phyloP scores from a whole-genome alignment of 768 basidiomycete genomes.

The Podaxis sp. region DNA sequence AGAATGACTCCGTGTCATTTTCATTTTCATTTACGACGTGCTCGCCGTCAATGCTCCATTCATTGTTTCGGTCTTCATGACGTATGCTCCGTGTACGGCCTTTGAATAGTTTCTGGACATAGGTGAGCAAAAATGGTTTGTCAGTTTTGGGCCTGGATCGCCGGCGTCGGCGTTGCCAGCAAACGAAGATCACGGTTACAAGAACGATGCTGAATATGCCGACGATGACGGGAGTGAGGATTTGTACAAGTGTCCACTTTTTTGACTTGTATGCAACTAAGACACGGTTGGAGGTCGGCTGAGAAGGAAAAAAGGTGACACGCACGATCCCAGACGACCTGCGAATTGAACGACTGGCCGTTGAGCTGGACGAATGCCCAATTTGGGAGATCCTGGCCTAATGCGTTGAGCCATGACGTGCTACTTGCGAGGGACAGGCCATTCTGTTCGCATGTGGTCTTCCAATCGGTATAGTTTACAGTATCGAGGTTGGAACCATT shows the following conservation, averaged over 20 bases:
- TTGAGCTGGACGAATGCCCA: constrained; percentile 5
- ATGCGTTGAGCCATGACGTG: not conserved
- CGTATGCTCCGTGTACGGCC: constrained; percentile 16
- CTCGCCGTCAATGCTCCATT: constrained; percentile 22
- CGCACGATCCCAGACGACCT: not conserved
- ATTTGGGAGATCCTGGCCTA: not conserved
- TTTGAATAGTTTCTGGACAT: not conserved
- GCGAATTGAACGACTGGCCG: not conserved
- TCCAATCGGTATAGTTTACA: not conserved
- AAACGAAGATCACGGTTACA: constrained; percentile 14
- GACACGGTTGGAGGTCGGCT: not conserved
- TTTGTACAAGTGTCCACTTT: constrained; percentile 25
- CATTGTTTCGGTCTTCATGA: not conserved
- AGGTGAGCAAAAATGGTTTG: not conserved
- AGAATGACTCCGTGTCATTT: constrained; percentile 15
- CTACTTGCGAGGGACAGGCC: not conserved
- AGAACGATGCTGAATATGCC: constrained; percentile 17
- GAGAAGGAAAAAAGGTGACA: not conserved
- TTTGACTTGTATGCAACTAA: constrained; percentile 4
- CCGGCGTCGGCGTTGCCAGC: constrained; percentile 4
- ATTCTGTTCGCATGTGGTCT: not conserved
- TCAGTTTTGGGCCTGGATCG: not conserved
- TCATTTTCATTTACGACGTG: not conserved
- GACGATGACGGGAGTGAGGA: constrained; percentile 21
- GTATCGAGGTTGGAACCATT: not conserved